Conservation (phyloP, 2,329 filamentous ascomycete genomes). For the Colletotrichum sp. region DNA sequence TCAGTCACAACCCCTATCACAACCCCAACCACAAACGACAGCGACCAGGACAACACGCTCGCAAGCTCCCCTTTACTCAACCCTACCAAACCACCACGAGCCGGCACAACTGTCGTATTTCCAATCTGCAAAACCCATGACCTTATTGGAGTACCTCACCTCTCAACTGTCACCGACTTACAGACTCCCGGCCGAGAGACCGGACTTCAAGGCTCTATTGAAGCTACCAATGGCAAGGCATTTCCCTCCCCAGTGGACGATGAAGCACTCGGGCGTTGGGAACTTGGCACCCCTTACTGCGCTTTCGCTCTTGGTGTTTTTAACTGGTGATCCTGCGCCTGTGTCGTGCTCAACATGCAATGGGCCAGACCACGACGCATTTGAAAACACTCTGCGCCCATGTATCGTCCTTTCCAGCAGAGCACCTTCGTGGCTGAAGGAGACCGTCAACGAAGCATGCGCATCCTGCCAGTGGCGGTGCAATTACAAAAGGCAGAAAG, state of each 20-base stretch:
- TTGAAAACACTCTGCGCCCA: not conserved
- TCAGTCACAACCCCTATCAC: not conserved
- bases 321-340: slow-evolving; percentile 4
- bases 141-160: not conserved
- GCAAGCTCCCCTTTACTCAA: not conserved
- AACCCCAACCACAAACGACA: not conserved
- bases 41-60: not conserved
- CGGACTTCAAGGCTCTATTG: slow-evolving; percentile 5
- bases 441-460: slow-evolving; percentile 28
- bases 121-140: not conserved
- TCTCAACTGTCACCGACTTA: not conserved
- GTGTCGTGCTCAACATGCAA: not conserved
- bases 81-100: not conserved
- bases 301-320: slow-evolving; percentile 9
- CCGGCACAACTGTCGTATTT: not conserved
- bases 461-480: slow-evolving; percentile 35
- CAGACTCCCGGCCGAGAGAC: not conserved
- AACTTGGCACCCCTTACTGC: not conserved
- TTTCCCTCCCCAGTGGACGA: not conserved
- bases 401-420: slow-evolving; percentile 31
- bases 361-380: not conserved
- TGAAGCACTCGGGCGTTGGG: not conserved
- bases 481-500: slow-evolving; percentile 26
- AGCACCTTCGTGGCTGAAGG: slow-evolving; percentile 22
- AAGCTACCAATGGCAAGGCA: not conserved